These are phyloP conservation scores for Penicillium sp. DNA, from an alignment of 2,329 filamentous ascomycete species.

Conservation along the genomic window DNA sequence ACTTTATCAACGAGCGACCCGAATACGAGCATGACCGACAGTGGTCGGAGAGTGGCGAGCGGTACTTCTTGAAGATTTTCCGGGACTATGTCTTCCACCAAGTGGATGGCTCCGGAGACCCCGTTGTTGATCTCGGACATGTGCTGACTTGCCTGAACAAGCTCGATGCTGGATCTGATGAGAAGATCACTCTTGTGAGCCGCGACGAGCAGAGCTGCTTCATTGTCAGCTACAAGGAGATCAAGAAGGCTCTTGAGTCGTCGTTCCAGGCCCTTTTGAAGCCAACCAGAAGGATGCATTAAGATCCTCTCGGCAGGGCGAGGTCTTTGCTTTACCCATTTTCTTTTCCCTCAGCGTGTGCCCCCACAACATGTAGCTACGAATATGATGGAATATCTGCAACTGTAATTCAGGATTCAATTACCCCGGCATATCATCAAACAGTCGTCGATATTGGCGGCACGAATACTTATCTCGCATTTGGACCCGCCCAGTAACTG, in stretches of 20 bases:
- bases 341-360: not conserved
- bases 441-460: too few relatives aligned
- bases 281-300: constrained; percentile 40
- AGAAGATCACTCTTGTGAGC: constrained; percentile 81
- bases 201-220: constrained; percentile 89
- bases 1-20: constrained; percentile 83
- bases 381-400: not conserved
- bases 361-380: not conserved
- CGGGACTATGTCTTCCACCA: constrained; percentile 97
- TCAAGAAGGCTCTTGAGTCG: constrained; percentile 67
- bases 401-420: too few relatives aligned
- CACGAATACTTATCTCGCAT: too few relatives aligned
- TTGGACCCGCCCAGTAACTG: too few relatives aligned
- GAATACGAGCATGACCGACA: constrained; percentile 75
- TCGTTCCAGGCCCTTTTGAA: constrained; percentile 62
- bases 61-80: constrained; percentile 92
- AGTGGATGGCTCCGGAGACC: constrained; percentile 79
- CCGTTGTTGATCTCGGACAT: constrained; percentile 83
- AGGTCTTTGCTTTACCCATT: not conserved
- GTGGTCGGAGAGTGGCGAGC: constrained; percentile 92
- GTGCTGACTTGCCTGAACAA: constrained; percentile 87
- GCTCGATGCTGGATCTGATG: constrained; percentile 84
- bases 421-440: too few relatives aligned
- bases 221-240: constrained; percentile 84
- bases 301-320: not conserved